Percentiles rank a stretch among this genome's conserved stretches.
These are phyloP conservation scores for Funneliformis geosporum DNA, from an alignment of 192 early-diverging fungal genomes.

Conservation along the genomic window DNA sequence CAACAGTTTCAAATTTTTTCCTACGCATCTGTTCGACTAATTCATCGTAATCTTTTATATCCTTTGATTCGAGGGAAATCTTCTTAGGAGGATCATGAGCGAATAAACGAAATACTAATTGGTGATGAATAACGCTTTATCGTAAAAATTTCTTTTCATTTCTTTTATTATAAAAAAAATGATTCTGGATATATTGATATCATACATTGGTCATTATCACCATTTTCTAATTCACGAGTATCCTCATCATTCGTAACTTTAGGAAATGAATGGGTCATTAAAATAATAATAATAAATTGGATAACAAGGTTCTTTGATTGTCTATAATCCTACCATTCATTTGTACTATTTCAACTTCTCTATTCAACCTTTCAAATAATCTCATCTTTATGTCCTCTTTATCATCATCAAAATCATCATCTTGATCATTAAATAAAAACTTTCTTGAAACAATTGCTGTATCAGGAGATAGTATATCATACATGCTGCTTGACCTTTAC, in stretches of 20 bases:
- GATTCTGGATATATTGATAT: neutral
- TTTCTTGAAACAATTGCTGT: neutral
- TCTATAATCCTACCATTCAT: neutral
- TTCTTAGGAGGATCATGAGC: neutral
- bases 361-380: neutral
- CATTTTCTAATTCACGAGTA: neutral
- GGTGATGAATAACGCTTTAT: neutral
- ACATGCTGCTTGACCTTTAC: neutral
- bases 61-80: constrained; percentile 17
- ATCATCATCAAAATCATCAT: neutral
- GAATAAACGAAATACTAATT: constrained; percentile 21
- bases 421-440: neutral
- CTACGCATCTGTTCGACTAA: neutral
- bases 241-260: neutral
- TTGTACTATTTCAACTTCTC: neutral
- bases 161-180: neutral
- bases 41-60: constrained; percentile 4
- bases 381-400: neutral
- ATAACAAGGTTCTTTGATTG: neutral
- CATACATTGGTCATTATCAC: neutral
- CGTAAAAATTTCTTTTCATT: neutral
- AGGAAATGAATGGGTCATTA: too few relatives aligned
- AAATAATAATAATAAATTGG: too few relatives aligned
- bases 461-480: neutral
- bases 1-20: neutral